Evolutionary conservation across 1,284 basidiomycete species (phyloP).

Genomic region (Leccinum griseonigrum): DNA sequence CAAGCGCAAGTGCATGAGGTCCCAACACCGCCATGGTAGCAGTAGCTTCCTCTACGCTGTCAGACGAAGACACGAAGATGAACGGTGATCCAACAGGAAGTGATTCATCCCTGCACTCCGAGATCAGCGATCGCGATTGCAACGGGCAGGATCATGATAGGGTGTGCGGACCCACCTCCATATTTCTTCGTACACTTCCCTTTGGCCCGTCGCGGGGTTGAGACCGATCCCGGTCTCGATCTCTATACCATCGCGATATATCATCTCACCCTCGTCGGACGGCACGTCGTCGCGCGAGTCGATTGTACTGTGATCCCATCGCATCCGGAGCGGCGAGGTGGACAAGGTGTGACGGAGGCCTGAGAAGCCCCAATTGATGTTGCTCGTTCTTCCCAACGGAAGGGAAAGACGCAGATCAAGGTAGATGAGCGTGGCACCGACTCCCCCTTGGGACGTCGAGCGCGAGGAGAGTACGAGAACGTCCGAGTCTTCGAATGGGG

Average conservation of each 20-base stretch:
- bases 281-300: slow-evolving; percentile 20
- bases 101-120: slow-evolving; percentile 18
- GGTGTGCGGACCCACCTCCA: slow-evolving; percentile 18
- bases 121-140: background rate
- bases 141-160: background rate
- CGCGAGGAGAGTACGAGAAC: slow-evolving; percentile 31
- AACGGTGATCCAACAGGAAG: slow-evolving; percentile 14
- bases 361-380: slow-evolving; percentile 25
- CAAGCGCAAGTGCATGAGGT: slow-evolving; percentile 24
- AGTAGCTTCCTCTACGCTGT: slow-evolving; percentile 8
- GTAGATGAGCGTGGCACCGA: slow-evolving; percentile 20
- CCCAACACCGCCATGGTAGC: slow-evolving; percentile 27
- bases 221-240: slow-evolving; percentile 25
- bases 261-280: slow-evolving; percentile 22
- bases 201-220: slow-evolving; percentile 23
- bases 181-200: slow-evolving; percentile 25
- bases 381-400: slow-evolving; percentile 17
- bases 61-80: slow-evolving; percentile 23
- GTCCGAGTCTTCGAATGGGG: slow-evolving; percentile 26
- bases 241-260: slow-evolving; percentile 21
- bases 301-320: slow-evolving; percentile 22
- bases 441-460: slow-evolving; percentile 15
- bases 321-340: slow-evolving; percentile 10
- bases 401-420: slow-evolving; percentile 31
- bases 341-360: slow-evolving; percentile 25